A percentile compares a stretch with the other conserved stretches of the same genome.
Conservation (phyloP, 345 rosid species). For the Aegle marmelos region DNA sequence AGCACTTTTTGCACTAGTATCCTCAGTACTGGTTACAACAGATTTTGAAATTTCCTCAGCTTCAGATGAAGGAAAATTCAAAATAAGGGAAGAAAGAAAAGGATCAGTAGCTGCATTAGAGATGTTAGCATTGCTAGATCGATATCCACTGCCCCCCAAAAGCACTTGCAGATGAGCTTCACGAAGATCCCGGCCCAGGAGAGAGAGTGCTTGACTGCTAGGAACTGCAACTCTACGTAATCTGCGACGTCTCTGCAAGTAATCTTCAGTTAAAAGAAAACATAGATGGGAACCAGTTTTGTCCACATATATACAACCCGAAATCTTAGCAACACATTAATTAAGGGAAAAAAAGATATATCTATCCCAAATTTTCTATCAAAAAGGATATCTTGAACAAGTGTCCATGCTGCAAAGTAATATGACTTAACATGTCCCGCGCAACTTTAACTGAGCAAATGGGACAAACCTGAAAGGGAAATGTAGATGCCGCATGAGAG, state of each 20-base stretch:
- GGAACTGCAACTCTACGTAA: constrained; percentile 59
- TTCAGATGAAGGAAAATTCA: constrained; percentile 52
- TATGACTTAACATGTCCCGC: constrained; percentile 52
- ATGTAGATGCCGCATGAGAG: constrained; percentile 16
- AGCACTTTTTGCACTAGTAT: constrained; percentile 25
- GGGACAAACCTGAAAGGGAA: constrained; percentile 52
- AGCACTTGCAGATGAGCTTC: constrained; percentile 66
- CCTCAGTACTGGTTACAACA: constrained; percentile 31
- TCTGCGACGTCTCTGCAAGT: constrained; percentile 63
- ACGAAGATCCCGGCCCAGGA: constrained; percentile 59
- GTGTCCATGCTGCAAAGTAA: constrained; percentile 51
- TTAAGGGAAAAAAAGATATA: background rate
- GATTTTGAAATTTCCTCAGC: constrained; percentile 51
- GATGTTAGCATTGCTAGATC: constrained; percentile 38
- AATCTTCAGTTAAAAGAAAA: constrained; percentile 42
- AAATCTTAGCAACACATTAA: background rate
- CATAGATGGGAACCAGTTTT: background rate
- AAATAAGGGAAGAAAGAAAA: constrained; percentile 52
- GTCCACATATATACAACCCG: background rate
- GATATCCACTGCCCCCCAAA: constrained; percentile 53
- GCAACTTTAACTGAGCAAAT: constrained; percentile 52
- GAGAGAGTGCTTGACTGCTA: constrained; percentile 50
- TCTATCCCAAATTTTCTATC: constrained; percentile 4
- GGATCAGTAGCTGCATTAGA: constrained; percentile 51
- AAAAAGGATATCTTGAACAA: constrained; percentile 59